A percentile compares a stretch with the other conserved stretches of the same genome.
Conservation (phyloP, 495 filamentous ascomycete species). For the Penicillium lagena region DNA sequence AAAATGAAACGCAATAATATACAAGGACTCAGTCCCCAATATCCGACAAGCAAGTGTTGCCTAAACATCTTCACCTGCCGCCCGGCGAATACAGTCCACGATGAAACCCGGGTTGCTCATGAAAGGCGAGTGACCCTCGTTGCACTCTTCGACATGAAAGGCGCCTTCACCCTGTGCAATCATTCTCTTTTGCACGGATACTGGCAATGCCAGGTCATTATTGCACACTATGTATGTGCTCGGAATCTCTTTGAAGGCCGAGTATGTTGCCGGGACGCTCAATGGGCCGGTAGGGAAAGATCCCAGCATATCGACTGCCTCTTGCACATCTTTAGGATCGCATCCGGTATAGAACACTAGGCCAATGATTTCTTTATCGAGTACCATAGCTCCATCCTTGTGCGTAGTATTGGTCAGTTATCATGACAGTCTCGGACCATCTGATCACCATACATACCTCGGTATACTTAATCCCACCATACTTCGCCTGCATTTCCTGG, state of each 20-base stretch:
- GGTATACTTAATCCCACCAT: conserved; percentile 12
- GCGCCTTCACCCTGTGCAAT: conserved; percentile 17
- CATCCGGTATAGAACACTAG: conserved; percentile 20
- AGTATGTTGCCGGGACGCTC: conserved; percentile 20
- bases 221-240: conserved; percentile 29
- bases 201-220: conserved; percentile 24
- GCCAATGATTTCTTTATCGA: conserved; percentile 7
- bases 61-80: conserved; percentile 12
- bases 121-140: conserved; percentile 25
- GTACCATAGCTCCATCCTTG: conserved; percentile 21
- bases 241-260: conserved; percentile 20
- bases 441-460: conserved; percentile 2
- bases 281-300: conserved; percentile 19
- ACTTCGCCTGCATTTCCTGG: conserved; percentile 7
- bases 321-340: conserved; percentile 10
- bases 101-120: conserved; percentile 21
- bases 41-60: neutral
- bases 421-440: no score
- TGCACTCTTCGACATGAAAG: conserved; percentile 19
- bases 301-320: conserved; percentile 16
- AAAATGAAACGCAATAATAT: no score
- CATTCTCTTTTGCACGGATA: conserved; percentile 15
- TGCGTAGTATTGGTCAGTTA: neutral
- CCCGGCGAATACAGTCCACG: conserved; percentile 18
- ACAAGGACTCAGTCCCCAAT: no score